phyloP scores from a whole-genome alignment of 1,284 basidiomycete species.

The Fomitopsis pinicola region DNA sequence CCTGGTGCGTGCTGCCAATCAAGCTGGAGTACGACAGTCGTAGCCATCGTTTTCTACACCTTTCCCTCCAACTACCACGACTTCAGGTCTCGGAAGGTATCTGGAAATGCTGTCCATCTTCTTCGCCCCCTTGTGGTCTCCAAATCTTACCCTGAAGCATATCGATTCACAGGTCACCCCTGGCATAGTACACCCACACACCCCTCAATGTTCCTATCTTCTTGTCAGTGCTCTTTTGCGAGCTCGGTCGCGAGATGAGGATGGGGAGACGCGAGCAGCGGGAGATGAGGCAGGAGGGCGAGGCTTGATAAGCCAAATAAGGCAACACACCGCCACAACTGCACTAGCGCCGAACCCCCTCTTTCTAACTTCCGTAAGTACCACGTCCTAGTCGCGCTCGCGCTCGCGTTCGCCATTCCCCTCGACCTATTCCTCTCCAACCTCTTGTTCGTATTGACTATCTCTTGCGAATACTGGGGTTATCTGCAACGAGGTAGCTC shows the following conservation, averaged over 20 bases:
- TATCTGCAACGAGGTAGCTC: not conserved
- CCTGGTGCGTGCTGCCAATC: not conserved
- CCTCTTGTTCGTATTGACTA: not conserved
- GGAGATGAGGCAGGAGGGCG: not conserved
- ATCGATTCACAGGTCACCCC: not conserved
- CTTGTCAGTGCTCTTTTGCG: not conserved
- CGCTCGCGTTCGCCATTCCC: slow-evolving; percentile 10
- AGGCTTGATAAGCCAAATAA: slow-evolving; percentile 5
- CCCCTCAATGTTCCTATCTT: not conserved
- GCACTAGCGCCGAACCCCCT: slow-evolving; percentile 19
- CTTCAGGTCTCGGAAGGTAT: not conserved
- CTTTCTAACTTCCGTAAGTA: slow-evolving; percentile 12
- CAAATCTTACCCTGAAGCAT: not conserved
- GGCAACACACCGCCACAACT: slow-evolving; percentile 6
- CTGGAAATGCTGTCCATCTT: not conserved
- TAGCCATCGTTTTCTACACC: not conserved
- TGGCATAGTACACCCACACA: not conserved
- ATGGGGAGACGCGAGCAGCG: not conserved
- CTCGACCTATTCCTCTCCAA: slow-evolving; percentile 4
- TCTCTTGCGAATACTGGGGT: not conserved
- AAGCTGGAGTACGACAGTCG: not conserved
- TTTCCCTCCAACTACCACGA: slow-evolving; percentile 4
- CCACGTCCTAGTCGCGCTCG: slow-evolving; percentile 12
- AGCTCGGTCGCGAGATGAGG: not conserved
- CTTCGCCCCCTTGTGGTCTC: not conserved